Percentiles rank a stretch among this genome's conserved stretches.
Evolutionary conservation across 208 protist genomes (phyloP).

Genomic region (Leishmania mexicana): DNA sequence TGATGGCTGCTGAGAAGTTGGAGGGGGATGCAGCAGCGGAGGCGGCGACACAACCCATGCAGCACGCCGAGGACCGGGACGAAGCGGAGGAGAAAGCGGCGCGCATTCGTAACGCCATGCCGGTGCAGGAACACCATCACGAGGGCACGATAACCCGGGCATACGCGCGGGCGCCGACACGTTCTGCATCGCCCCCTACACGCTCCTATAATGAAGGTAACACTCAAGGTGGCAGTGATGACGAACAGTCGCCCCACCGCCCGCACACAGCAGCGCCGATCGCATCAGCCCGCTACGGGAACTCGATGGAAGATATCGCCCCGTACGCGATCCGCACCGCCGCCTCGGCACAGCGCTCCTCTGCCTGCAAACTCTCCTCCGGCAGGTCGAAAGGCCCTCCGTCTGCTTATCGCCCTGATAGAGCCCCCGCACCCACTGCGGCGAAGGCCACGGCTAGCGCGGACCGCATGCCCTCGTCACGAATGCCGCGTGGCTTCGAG

Average conservation of each 20-base stretch:
- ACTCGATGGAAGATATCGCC: background rate
- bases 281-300: background rate
- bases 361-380: background rate
- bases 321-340: slow-evolving; percentile 13
- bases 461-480: background rate
- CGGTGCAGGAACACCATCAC: background rate
- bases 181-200: background rate
- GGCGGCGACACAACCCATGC: background rate
- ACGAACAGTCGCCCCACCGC: no score
- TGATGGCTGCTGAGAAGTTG: slow-evolving; percentile 5
- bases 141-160: background rate
- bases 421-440: background rate
- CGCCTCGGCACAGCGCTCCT: slow-evolving; percentile 10
- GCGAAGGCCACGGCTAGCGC: background rate
- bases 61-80: background rate
- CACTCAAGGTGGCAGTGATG: no score
- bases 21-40: slow-evolving; percentile 7
- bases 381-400: background rate
- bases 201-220: background rate
- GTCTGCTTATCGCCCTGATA: background rate
- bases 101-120: background rate
- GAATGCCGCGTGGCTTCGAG: slow-evolving; percentile 34
- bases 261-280: background rate
- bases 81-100: slow-evolving; percentile 1
- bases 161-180: background rate